These are phyloP conservation scores for Pleurotus sapidus DNA, from an alignment of 768 basidiomycete species.

Conservation along the genomic window DNA sequence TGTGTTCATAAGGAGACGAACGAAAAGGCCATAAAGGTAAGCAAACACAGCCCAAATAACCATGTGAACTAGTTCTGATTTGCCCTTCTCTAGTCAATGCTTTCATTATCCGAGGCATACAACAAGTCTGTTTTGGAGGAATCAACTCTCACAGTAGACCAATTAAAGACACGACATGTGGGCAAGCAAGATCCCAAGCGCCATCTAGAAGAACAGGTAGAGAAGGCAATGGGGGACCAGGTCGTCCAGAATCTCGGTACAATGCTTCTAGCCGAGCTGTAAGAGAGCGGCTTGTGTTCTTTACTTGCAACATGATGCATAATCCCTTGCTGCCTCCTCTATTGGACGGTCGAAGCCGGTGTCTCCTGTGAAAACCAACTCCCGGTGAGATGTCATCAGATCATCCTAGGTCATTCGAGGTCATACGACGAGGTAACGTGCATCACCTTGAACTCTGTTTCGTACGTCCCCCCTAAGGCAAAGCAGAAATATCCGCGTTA, in stretches of 20 bases:
- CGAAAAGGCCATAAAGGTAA: constrained; percentile 92
- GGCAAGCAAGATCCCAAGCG: constrained; percentile 98
- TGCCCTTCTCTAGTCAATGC: constrained; percentile 70
- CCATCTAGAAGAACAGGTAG: constrained; percentile 95
- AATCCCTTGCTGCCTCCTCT: background rate
- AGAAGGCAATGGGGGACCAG: constrained; percentile 97
- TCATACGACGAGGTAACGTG: constrained; percentile 35
- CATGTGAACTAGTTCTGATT: background rate
- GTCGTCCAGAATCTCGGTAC: constrained; percentile 94
- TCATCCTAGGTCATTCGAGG: constrained; percentile 7
- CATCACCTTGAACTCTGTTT: background rate
- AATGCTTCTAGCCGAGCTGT: constrained; percentile 91
- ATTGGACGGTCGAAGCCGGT: too few species aligned
- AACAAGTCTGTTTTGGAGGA: constrained; percentile 99
- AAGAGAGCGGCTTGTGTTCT: constrained; percentile 19
- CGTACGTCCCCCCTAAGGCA: background rate
- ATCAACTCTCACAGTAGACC: constrained; percentile 88
- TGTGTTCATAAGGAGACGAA: constrained; percentile 83
- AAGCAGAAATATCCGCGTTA: constrained; percentile 3
- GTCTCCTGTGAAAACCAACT: too few species aligned
- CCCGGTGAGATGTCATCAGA: too few species aligned
- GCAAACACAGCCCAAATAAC: constrained; percentile 13
- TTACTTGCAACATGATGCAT: background rate
- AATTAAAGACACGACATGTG: constrained; percentile 95
- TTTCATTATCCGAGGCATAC: constrained; percentile 87